Evolutionary conservation across 176 grass and related monocot species (phyloP), one percentile per base, ranked within the genome.

Genomic region (Oryza brachyantha): DNA sequence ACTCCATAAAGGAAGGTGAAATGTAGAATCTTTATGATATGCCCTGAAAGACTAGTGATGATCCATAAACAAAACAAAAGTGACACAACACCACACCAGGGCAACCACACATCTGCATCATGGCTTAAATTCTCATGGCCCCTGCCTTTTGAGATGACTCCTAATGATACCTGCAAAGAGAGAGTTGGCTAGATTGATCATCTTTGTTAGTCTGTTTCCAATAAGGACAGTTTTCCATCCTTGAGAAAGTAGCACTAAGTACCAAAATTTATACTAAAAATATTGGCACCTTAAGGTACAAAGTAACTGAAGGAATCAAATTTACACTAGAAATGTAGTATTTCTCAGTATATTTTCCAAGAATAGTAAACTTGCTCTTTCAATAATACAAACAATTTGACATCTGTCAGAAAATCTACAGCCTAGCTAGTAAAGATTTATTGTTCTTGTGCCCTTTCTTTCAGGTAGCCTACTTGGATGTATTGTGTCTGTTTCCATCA

Each of bases 391-490:
- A 41, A 65, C 16, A 73, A 35, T 59, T 8, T 46, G 61, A 39
- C 19, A 72, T 76, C 32, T 64, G 72, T 74, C 68, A 61, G 38
- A 73, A 73, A 83, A 83, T 73, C 35, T 78, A 73, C 68, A 73
- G 48, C 48, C 17, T 50, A 45, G 13, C 42, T 13, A 78, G 19
- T 36, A 57, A 17, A 52, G 48, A 21, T 21, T 72, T 78, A 46
- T 61, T 78, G 19, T 54, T 58, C 40, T 46, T 39, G 48, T 11
- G 0, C 26, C 10, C 7, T 74, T 79, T 24, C 38, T 61, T 79
- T 84, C 68, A 88, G 80, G 80, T 84, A 68, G 19, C 39, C 61
- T 74, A 61, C 63, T 75, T 84, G 75, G 81, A 84, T 63, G 80
- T 80, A 43, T 84, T 57, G 81, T 80, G 86, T 84, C 52, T 7